Conservation (phyloP, 2,329 filamentous ascomycete genomes). For the Aphanocladium album region DNA sequence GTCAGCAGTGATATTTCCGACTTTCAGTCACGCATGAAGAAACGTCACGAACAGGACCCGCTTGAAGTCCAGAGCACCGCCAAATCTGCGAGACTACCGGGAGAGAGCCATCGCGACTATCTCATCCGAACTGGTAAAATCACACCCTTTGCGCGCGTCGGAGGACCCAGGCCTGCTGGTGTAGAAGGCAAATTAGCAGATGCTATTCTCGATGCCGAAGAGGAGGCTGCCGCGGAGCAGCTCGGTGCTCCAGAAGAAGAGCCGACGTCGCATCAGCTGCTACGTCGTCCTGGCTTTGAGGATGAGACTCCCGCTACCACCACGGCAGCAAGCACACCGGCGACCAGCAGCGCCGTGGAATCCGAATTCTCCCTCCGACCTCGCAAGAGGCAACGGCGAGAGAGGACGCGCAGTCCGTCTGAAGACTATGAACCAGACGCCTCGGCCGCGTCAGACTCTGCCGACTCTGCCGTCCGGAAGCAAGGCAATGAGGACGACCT, state of each 20-base stretch:
- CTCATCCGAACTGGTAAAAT: conserved; percentile 96
- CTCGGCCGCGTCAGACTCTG: conserved; percentile 27
- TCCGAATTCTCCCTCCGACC: conserved; percentile 55
- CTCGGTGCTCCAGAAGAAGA: conserved; percentile 40
- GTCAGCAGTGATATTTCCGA: conserved; percentile 70
- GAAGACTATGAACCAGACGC: conserved; percentile 42
- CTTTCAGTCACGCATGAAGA: conserved; percentile 75
- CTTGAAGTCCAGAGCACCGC: conserved; percentile 36
- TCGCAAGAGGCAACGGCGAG: conserved; percentile 48
- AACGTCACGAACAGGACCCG: conserved; percentile 57
- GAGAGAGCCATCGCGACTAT: conserved; percentile 82
- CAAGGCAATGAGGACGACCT: conserved; percentile 36
- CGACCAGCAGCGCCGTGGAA: conserved; percentile 28
- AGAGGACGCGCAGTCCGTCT: conserved; percentile 31
- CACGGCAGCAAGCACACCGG: conserved; percentile 13
- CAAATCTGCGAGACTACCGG: conserved; percentile 60
- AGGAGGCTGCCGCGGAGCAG: conserved; percentile 49
- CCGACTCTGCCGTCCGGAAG: conserved; percentile 32
- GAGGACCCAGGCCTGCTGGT: conserved; percentile 54
- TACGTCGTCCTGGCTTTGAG: conserved; percentile 68
- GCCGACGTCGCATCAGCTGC: conserved; percentile 63
- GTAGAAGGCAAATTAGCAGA: conserved; percentile 68
- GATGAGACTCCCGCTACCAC: conserved; percentile 22
- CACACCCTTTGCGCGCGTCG: conserved; percentile 84
- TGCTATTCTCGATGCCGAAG: conserved; percentile 76